Percentiles rank a stretch among this genome's conserved stretches.
Conservation (phyloP, 2,329 filamentous ascomycete species). For the Fusarium sororula region DNA sequence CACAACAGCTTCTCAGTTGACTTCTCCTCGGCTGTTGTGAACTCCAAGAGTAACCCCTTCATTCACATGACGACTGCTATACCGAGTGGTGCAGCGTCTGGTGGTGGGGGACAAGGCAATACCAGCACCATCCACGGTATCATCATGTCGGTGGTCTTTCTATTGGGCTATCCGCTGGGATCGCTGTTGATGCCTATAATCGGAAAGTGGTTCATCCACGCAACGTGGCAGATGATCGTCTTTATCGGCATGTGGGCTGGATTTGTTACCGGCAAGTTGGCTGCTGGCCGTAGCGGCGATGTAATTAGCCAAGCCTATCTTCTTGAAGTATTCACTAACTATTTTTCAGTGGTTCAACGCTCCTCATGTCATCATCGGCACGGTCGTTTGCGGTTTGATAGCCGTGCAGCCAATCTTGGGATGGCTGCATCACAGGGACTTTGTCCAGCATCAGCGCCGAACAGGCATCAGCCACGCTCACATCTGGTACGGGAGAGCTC, state of each 20-base stretch:
- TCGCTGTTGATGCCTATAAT: not conserved
- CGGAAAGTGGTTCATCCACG: not conserved
- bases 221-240: not conserved
- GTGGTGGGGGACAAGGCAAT: not conserved
- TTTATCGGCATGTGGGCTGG: not conserved
- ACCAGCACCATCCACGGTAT: not conserved
- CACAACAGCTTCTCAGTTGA: not conserved
- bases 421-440: slow-evolving; percentile 64
- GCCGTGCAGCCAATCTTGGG: slow-evolving; percentile 67
- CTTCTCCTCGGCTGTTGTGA: not conserved
- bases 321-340: not conserved
- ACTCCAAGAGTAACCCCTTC: not conserved
- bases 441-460: slow-evolving; percentile 55
- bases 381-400: slow-evolving; percentile 61
- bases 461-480: slow-evolving; percentile 63
- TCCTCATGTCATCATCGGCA: slow-evolving; percentile 64
- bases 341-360: slow-evolving; percentile 57
- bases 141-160: not conserved
- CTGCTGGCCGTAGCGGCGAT: not conserved
- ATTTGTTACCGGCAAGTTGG: not conserved
- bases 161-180: not conserved
- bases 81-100: not conserved
- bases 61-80: not conserved
- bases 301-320: not conserved
- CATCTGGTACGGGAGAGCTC: slow-evolving; percentile 67